Evolutionary conservation across 352 stramenopile genomes (phyloP).

Genomic region (Globisporangium echinulatum): DNA sequence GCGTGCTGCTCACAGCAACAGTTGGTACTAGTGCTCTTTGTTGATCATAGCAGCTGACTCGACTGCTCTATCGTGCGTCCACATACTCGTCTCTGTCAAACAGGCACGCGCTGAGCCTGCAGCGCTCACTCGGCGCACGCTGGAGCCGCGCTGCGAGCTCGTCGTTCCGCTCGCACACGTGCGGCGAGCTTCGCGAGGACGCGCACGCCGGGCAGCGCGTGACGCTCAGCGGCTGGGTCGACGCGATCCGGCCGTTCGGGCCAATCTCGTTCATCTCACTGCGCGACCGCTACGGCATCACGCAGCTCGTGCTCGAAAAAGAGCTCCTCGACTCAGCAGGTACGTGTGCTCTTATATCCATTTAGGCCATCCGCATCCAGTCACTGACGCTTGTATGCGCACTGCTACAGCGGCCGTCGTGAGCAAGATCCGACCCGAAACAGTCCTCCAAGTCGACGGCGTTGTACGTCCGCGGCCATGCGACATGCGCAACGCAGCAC

Average conservation of each 20-base stretch:
- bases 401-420: constrained; percentile 25
- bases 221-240: constrained; percentile 74
- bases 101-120: constrained; percentile 1
- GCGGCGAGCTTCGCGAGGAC: constrained; percentile 52
- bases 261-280: constrained; percentile 79
- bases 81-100: too few relatives aligned
- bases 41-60: too few relatives aligned
- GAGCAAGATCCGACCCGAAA: constrained; percentile 56
- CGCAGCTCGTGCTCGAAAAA: constrained; percentile 77
- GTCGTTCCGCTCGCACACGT: constrained; percentile 67
- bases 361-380: neutral
- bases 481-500: constrained; percentile 65
- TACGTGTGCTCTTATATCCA: constrained; percentile 9
- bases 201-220: constrained; percentile 44
- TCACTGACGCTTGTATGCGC: too few relatives aligned
- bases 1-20: neutral
- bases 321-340: constrained; percentile 32
- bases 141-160: constrained; percentile 15
- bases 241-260: constrained; percentile 68
- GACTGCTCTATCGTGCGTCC: too few relatives aligned
- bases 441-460: constrained; percentile 59
- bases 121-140: constrained; percentile 4
- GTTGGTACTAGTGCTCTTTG: too few relatives aligned
- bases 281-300: constrained; percentile 71
- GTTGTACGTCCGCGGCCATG: constrained; percentile 46